These are phyloP conservation scores for Zea mays DNA, from an alignment of 176 grass and related monocot genomes.

Conservation along the genomic window Zm-B73-REFERENCE-NAM-5.0 NC_050096.1:39846501-39847000, in stretches of 20 bases:
- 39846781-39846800: too few relatives aligned
- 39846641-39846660: not conserved
- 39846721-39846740: too few relatives aligned
- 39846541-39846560: not conserved
- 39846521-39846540: not conserved
- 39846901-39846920: not conserved
- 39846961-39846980: not conserved
- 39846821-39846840: too few relatives aligned
- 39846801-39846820: too few relatives aligned
- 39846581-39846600: constrained; percentile 5
- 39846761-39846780: too few relatives aligned
- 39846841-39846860: too few relatives aligned
- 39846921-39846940: not conserved
- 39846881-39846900: not conserved
- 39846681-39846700: not conserved
- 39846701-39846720: too few relatives aligned
- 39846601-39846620: not conserved
- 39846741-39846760: too few relatives aligned
- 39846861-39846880: too few relatives aligned
- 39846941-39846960: not conserved
- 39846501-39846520: constrained; percentile 3
- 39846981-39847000: not conserved
- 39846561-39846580: constrained; percentile 10
- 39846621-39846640: not conserved
- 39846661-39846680: not conserved